A percentile compares a stretch with the other conserved stretches of the same genome.
Evolutionary conservation across 371 early-diverging fungal genomes (phyloP).

Genomic region (Nematocida sp.): DNA sequence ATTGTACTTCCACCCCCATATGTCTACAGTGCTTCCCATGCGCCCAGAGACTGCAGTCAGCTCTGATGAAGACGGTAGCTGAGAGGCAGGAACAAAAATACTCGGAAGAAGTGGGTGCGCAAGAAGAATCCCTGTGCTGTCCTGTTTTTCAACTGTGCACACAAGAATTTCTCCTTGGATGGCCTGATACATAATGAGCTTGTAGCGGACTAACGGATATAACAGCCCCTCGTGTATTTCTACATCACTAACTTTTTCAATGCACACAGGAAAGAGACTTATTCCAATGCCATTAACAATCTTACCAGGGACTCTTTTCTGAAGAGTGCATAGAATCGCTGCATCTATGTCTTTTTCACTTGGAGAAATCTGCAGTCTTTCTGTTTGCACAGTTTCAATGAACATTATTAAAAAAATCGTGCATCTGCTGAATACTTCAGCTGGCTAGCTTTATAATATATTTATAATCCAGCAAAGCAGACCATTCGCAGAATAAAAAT

Average conservation of each 20-base stretch:
- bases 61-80: slow-evolving; percentile 38
- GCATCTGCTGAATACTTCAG: not conserved
- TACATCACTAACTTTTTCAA: slow-evolving; percentile 28
- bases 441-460: too few species aligned
- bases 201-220: slow-evolving; percentile 50
- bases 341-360: slow-evolving; percentile 7
- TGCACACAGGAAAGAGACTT: slow-evolving; percentile 17
- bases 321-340: slow-evolving; percentile 2
- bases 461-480: too few species aligned
- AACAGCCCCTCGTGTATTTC: slow-evolving; percentile 46
- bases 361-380: slow-evolving; percentile 47
- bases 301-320: slow-evolving; percentile 26
- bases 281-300: slow-evolving; percentile 9
- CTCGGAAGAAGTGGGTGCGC: slow-evolving; percentile 38
- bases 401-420: slow-evolving; percentile 42
- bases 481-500: too few species aligned
- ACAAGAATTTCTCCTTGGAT: slow-evolving; percentile 34
- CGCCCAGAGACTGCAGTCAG: slow-evolving; percentile 15
- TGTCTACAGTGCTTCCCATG: slow-evolving; percentile 3
- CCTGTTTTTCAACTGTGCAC: slow-evolving; percentile 52
- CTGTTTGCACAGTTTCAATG: slow-evolving; percentile 36
- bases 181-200: slow-evolving; percentile 34
- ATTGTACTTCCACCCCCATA: slow-evolving; percentile 56
- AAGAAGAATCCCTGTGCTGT: slow-evolving; percentile 25
- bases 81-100: slow-evolving; percentile 36